Evolutionary conservation across 257 asterid genomes (phyloP).

Genomic region (Rubia yunnanensis): DNA sequence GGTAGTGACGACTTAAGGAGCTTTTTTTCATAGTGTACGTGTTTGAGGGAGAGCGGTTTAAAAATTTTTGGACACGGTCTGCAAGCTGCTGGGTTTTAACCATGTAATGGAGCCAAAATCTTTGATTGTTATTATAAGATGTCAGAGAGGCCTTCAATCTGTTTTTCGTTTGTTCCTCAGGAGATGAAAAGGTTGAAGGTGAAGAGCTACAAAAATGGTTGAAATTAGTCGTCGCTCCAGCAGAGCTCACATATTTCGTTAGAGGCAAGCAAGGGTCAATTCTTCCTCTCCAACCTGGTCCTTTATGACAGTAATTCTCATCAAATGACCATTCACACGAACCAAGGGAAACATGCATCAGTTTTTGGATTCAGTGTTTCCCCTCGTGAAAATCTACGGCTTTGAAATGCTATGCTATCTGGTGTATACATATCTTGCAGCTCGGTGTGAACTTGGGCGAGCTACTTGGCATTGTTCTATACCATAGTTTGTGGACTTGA

Average conservation of each 20-base stretch:
- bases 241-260: conserved; percentile 69
- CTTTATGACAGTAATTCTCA: conserved; percentile 22
- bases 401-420: background rate
- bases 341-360: background rate
- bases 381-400: background rate
- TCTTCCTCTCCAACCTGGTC: conserved; percentile 63
- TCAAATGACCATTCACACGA: conserved; percentile 1
- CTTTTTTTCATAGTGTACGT: background rate
- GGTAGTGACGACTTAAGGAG: background rate
- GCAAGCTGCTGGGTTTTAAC: background rate
- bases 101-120: too few relatives aligned
- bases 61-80: background rate
- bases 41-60: background rate
- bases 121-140: too few relatives aligned
- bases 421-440: background rate
- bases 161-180: conserved; percentile 24
- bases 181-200: conserved; percentile 91
- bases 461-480: conserved; percentile 1
- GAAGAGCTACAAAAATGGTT: conserved; percentile 90
- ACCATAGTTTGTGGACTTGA: conserved; percentile 7
- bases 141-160: background rate
- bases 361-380: background rate
- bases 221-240: conserved; percentile 83
- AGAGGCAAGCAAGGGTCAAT: conserved; percentile 64
- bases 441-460: background rate